Evolutionary conservation across 164 flowering plant genomes (phyloP).

Genomic region (Brasenia schreberi): DNA sequence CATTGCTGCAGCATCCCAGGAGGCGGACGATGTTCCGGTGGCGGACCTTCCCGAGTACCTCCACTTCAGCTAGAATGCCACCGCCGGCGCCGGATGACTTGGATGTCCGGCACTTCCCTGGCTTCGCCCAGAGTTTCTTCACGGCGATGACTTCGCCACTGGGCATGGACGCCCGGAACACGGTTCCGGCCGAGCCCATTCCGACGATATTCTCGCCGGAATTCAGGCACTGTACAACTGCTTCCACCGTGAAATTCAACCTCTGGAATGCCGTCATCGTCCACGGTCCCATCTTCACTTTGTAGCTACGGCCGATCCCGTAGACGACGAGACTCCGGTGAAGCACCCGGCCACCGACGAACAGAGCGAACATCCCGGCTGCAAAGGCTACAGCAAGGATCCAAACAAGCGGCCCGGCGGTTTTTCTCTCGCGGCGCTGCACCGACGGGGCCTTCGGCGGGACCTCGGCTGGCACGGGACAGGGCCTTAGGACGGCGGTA

Average conservation of each 20-base stretch:
- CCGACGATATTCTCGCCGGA: conserved; percentile 64
- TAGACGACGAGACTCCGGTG: conserved; percentile 8
- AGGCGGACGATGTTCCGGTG: conserved; percentile 90
- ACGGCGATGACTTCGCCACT: conserved; percentile 93
- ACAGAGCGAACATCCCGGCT: conserved; percentile 40
- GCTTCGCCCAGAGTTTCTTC: conserved; percentile 80
- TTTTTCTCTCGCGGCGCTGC: conserved; percentile 24
- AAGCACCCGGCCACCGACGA: conserved; percentile 56
- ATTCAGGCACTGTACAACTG: conserved; percentile 56
- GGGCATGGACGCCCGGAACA: conserved; percentile 87
- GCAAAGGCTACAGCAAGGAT: conserved; percentile 73
- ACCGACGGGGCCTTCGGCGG: conserved; percentile 5
- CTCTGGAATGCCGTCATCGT: conserved; percentile 83
- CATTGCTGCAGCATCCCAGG: conserved; percentile 86
- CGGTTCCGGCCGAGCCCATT: conserved; percentile 87
- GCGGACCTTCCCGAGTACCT: conserved; percentile 80
- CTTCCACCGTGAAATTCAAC: conserved; percentile 77
- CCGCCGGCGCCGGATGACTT: conserved; percentile 7
- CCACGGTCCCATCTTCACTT: conserved; percentile 47
- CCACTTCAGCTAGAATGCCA: conserved; percentile 88
- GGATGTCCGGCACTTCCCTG: conserved; percentile 44
- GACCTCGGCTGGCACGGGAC: conserved; percentile 16
- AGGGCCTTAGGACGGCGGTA: conserved; percentile 28
- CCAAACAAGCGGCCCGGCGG: conserved; percentile 72
- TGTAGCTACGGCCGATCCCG: conserved; percentile 2